phyloP scores from a whole-genome alignment of 805 yeast species.

The Candida multigemmis region DNA sequence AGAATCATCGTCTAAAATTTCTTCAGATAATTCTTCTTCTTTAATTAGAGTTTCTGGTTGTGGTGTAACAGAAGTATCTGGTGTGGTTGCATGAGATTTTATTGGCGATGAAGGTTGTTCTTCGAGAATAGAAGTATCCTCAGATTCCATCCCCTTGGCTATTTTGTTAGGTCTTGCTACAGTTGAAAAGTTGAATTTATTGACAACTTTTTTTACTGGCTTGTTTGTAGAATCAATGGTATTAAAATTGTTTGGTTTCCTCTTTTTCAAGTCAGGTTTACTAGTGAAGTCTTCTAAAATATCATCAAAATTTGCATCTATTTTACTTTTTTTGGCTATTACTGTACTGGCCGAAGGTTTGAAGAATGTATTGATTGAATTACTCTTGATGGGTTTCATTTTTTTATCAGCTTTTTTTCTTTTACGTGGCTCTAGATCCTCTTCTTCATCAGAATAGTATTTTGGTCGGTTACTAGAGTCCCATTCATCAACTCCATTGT shows the following conservation, averaged over 20 bases:
- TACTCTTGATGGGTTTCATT: slow-evolving; percentile 28
- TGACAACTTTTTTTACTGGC: slow-evolving; percentile 2
- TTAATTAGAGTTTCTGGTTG: slow-evolving; percentile 1
- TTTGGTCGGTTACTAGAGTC: slow-evolving; percentile 43
- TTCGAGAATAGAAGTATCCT: slow-evolving; percentile 14
- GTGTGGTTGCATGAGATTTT: slow-evolving; percentile 5
- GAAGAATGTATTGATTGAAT: slow-evolving; percentile 46
- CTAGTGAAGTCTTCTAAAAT: slow-evolving; percentile 48
- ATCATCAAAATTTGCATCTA: slow-evolving; percentile 52
- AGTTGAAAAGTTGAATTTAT: slow-evolving; percentile 16
- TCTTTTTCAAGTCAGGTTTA: slow-evolving; percentile 9
- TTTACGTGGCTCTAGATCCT: slow-evolving; percentile 13
- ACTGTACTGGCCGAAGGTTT: slow-evolving; percentile 24
- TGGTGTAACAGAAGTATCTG: slow-evolving; percentile 2
- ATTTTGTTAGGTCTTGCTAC: too few relatives aligned
- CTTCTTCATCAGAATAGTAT: slow-evolving; percentile 51
- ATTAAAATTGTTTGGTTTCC: slow-evolving; percentile 6
- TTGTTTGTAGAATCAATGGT: slow-evolving; percentile 12
- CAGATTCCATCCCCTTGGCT: slow-evolving; percentile 7
- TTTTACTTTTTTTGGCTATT: slow-evolving; percentile 25
- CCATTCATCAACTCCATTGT: slow-evolving; percentile 90
- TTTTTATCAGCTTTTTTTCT: slow-evolving; percentile 14
- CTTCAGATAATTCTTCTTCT: too few relatives aligned
- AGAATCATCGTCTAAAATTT: slow-evolving; percentile 27
- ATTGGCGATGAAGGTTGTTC: slow-evolving; percentile 31